Evolutionary conservation across 768 basidiomycete genomes (phyloP), one percentile per base, ranked within the genome.

Genomic region (Amanita jacksonii): DNA sequence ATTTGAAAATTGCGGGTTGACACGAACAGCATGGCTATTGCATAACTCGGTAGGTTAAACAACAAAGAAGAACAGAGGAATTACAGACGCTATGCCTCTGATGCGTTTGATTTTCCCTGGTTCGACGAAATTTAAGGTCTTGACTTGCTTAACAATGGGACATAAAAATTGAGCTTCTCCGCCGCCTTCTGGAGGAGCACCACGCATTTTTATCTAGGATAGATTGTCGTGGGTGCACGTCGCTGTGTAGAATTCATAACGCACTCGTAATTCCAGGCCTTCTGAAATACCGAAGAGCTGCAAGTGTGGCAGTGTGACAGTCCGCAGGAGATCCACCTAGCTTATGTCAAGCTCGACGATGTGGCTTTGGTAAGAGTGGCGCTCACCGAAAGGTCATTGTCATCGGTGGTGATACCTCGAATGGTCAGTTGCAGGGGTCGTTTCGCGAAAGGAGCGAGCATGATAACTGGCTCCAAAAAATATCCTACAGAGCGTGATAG

Each of bases 1-100:
- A 61, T 96, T 96, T 2, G 93, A 96, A 59, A 99, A 89, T 57
- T 98, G 93, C 18, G 96, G 96, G 51, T 82, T 94, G 7, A 98
- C 91, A 31, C 96, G 85, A 20, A 97, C 94, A 2, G 92, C 89
- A 63, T 97, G 93, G 5, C 92, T 96, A 54, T 10, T 38, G 30
- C 15, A 31, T 31, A 16, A 47, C 39, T 53, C 31, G 51, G 49
- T 37, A 39, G 28, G 19, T 13, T 3, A 37, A 28, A 28, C 27
- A 6, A 7, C 10, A 15, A 38, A 35, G 30, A 6, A 25, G 44
- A 23, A 23, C 15, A 49, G 24, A 4, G 16, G 34, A 31, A 49
- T 10, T 8, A 76, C 91, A 54, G 57, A 96, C 89, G 96, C 85
- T 30, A 98, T 84, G 27, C 96, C 96, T 40, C 96, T 76, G 62